Evolutionary conservation across 2,329 filamentous ascomycete species (phyloP).

Genomic region (Juglanconis sp.): DNA sequence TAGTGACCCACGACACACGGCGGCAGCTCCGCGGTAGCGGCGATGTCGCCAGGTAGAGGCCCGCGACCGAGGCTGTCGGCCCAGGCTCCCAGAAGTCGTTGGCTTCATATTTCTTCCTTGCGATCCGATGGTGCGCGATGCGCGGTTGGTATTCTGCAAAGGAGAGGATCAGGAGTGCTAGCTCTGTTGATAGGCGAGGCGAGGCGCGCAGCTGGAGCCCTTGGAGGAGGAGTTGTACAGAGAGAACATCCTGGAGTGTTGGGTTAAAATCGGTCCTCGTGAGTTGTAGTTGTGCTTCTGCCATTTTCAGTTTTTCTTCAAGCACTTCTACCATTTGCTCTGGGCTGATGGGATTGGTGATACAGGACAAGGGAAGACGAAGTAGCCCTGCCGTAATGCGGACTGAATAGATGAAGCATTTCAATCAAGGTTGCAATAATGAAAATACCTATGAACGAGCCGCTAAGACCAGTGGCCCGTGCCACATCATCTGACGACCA

Average conservation of each 20-base stretch:
- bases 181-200: neutral
- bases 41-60: neutral
- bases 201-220: neutral
- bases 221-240: neutral
- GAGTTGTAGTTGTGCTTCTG: no score
- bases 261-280: neutral
- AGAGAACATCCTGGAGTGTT: neutral
- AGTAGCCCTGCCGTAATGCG: no score
- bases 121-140: neutral
- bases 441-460: no score
- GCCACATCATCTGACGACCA: no score
- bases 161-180: neutral
- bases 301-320: no score
- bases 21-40: neutral
- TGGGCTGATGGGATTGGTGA: no score
- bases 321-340: no score
- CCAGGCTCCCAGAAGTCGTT: neutral
- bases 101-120: neutral
- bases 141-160: neutral
- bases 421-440: no score
- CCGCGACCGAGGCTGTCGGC: neutral
- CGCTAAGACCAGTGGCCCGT: no score
- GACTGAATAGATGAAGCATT: no score
- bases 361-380: no score
- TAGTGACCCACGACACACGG: slow-evolving; percentile 14